Base-by-base conservation (phyloP, 2,329 filamentous ascomycete genomes). In the Mariannaea sp. region DNA sequence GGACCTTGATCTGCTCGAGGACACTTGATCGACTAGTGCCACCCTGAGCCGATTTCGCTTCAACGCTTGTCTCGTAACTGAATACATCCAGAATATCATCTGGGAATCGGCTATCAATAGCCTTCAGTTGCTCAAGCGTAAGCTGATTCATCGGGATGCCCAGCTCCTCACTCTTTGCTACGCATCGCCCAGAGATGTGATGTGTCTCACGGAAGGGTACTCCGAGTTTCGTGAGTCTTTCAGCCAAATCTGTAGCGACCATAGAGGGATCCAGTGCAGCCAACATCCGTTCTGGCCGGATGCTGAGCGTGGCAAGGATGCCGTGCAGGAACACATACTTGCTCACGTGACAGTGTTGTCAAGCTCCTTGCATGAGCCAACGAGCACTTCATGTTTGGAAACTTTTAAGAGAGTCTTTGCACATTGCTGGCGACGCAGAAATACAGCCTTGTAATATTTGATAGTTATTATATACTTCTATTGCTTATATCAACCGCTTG, bases 231-330 rank as follows among this genome's bases (percentile, higher is more conserved):
- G n/a, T n/a, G n/a, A n/a, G n/a, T n/a, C 69, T 84, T 85, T 51
- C 80, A 74, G 29, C 84, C 9, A 89, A 76, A 63, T 89, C 85
- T 2, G 83, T 85, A 12, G 90, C 90, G 3, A 96, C 82, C 89
- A 96, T 94, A 68, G 90, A 88, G 7, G 88, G 88, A 7, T 90
- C 87, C 9, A 96, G 79, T 0, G 90, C 87, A 14, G 87, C 88
- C 56, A 77, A 75, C 91, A 96, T 96, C 74, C 85, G 87, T 58
- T 89, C 85, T 0, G 88, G 84, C 64, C 83, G 79, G 56, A 88
- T 80, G 5, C 77, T 82, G 9, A 95, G 77, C 0, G 90, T 95
- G 1, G 84, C 83, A 4, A 96, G 78, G 5, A 95, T 87, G 49
- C 92, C 89, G 19, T n/a, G n/a, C n/a, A n/a, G n/a, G n/a, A n/a